Conservation (phyloP, 495 filamentous ascomycete genomes). For the Penicillium waksmanii region DNA sequence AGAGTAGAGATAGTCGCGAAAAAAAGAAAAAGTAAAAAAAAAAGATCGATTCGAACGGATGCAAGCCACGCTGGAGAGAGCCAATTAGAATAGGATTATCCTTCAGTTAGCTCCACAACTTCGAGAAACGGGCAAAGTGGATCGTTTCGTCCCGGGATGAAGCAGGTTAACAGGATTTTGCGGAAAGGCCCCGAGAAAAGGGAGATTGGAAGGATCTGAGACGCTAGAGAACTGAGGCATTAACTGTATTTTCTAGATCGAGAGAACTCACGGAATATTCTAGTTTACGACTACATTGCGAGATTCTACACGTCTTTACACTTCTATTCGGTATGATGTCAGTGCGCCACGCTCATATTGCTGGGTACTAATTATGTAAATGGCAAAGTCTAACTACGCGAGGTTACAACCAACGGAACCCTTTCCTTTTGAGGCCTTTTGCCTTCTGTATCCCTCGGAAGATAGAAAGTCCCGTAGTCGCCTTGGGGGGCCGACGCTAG, state of each 20-base stretch:
- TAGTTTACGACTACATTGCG: not conserved
- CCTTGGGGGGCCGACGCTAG: slow-evolving; percentile 3
- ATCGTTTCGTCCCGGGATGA: not conserved
- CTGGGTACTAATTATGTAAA: not conserved
- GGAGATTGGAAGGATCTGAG: not conserved
- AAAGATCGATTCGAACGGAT: slow-evolving; percentile 5
- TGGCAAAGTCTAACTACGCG: slow-evolving; percentile 2
- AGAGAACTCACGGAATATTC: not conserved
- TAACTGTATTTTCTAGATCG: not conserved
- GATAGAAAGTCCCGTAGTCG: not conserved
- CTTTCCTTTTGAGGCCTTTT: not conserved
- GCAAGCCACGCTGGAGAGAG: not conserved
- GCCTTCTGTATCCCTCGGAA: too few relatives aligned
- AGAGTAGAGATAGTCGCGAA: not conserved
- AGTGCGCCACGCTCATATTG: not conserved
- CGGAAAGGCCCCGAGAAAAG: slow-evolving; percentile 2
- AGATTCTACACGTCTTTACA: not conserved
- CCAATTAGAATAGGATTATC: not conserved
- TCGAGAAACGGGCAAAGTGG: slow-evolving; percentile 3
- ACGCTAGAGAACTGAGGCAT: not conserved
- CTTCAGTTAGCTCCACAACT: not conserved
- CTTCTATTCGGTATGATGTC: not conserved
- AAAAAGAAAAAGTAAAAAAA: slow-evolving; percentile 7
- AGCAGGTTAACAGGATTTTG: not conserved
- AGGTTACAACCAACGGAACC: slow-evolving; percentile 8